These are phyloP conservation scores for Austroboletus eburneus DNA, from an alignment of 768 basidiomycete species.

Conservation along the genomic window DNA sequence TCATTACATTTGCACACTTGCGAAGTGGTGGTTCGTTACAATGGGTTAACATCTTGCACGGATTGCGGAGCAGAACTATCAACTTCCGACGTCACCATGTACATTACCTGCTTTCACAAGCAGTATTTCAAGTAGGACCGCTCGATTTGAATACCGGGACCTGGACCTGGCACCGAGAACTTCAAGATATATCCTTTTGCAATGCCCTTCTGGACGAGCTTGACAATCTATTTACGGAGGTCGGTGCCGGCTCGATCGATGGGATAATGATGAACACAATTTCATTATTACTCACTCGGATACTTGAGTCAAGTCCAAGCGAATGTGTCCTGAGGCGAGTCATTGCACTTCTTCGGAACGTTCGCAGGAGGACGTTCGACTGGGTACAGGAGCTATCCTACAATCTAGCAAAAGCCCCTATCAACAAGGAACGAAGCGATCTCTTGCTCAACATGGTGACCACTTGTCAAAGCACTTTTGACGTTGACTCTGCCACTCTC, in stretches of 20 bases:
- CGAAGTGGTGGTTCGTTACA: neutral
- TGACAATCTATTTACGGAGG: neutral
- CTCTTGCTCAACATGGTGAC: neutral
- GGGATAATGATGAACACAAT: constrained; percentile 26
- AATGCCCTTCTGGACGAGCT: neutral
- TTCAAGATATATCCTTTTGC: neutral
- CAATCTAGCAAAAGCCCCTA: neutral
- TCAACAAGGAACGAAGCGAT: neutral
- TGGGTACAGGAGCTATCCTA: neutral
- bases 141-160: constrained; percentile 10
- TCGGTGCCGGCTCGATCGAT: constrained; percentile 19
- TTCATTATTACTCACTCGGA: constrained; percentile 20
- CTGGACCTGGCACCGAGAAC: neutral
- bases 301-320: neutral
- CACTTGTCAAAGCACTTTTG: neutral
- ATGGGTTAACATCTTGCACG: neutral
- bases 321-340: neutral
- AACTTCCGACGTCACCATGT: neutral
- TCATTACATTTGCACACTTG: neutral
- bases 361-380: neutral
- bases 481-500: neutral
- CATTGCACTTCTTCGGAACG: neutral
- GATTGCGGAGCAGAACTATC: neutral
- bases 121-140: constrained; percentile 12
- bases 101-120: neutral